Conservation (phyloP, 1,139 yeast species). For the Geotrichum cucujoidarum region DNA sequence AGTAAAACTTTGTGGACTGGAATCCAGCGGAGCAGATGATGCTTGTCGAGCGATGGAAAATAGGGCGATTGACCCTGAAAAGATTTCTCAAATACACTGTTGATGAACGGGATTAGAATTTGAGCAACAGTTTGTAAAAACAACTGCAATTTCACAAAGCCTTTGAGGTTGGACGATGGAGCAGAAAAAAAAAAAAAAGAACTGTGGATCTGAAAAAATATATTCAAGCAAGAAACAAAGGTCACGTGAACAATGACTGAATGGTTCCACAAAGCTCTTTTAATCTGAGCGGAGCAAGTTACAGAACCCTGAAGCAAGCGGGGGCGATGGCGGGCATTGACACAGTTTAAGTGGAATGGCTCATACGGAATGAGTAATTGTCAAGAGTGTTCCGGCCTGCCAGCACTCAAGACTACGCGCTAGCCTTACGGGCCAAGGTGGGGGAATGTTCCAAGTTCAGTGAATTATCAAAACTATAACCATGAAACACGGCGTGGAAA, state of each 20-base stretch:
- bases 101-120: neutral
- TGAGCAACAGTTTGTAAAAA: neutral
- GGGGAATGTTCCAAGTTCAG: no score
- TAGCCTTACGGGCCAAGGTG: no score
- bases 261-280: no score
- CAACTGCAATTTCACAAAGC: neutral
- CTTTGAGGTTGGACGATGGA: neutral
- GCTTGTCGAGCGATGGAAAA: neutral
- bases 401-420: no score
- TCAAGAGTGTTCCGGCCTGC: no score
- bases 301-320: no score
- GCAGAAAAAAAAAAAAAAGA: neutral
- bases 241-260: neutral
- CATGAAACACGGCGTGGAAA: no score
- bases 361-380: no score
- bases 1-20: neutral
- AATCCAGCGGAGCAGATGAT: slow-evolving; percentile 1
- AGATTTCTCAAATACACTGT: slow-evolving; percentile 12
- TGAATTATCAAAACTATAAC: no score
- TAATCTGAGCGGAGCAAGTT: no score
- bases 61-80: slow-evolving; percentile 15
- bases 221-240: neutral
- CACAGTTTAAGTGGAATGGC: no score
- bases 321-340: no score
- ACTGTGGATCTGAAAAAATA: neutral